Evolutionary conservation across 768 basidiomycete species (phyloP).

Genomic region (Auricularia heimuer): DNA sequence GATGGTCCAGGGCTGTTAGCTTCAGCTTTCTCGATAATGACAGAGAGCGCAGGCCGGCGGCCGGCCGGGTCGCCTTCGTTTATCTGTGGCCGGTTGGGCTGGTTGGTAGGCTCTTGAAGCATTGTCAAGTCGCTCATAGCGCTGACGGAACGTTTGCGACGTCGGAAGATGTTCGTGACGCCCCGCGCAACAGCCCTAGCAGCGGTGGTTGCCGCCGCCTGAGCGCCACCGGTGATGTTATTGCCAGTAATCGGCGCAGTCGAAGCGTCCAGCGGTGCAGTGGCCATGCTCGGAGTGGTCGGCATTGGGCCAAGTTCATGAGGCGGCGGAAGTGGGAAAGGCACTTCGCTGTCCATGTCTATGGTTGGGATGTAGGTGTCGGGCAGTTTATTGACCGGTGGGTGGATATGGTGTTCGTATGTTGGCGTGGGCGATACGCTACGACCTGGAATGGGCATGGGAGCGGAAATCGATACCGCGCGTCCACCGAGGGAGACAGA

Average conservation of each 20-base stretch:
- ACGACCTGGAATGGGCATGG: neutral
- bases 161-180: neutral
- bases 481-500: neutral
- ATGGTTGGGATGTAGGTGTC: conserved; percentile 1
- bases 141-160: neutral
- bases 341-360: neutral
- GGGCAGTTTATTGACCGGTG: neutral
- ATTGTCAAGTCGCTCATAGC: neutral
- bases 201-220: neutral
- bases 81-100: neutral
- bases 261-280: neutral
- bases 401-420: neutral
- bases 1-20: neutral
- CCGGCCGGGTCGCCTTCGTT: neutral
- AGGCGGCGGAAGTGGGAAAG: neutral
- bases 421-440: neutral
- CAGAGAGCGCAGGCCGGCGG: neutral
- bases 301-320: neutral
- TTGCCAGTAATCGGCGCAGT: neutral
- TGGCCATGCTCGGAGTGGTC: neutral
- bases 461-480: neutral
- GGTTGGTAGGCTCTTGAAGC: neutral
- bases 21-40: neutral
- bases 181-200: neutral
- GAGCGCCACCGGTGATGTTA: neutral